phyloP scores from a whole-genome alignment of 768 basidiomycete genomes.

The Royoungia palumana region DNA sequence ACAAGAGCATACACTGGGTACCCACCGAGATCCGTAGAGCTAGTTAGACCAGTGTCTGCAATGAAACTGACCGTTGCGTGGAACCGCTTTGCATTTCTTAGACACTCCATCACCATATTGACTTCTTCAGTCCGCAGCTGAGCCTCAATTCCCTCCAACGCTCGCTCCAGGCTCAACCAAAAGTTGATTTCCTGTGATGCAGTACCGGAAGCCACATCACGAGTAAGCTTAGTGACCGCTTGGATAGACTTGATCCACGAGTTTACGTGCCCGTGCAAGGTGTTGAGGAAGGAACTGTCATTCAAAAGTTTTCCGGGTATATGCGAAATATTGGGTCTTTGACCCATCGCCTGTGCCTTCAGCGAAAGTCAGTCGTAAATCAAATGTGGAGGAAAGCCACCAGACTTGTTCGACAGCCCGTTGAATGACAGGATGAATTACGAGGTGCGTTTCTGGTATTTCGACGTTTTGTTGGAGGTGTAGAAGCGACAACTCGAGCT shows the following conservation, averaged over 20 bases:
- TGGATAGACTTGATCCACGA: constrained; percentile 99
- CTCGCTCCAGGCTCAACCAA: constrained; percentile 93
- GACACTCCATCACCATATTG: constrained; percentile 86
- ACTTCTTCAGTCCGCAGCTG: constrained; percentile 93
- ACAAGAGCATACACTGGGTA: background rate
- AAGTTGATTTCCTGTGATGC: constrained; percentile 99
- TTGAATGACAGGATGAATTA: constrained; percentile 88
- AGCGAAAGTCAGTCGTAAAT: constrained; percentile 22
- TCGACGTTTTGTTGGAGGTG: constrained; percentile 99
- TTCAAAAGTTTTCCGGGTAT: constrained; percentile 71
- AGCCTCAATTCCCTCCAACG: constrained; percentile 87
- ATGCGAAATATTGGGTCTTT: constrained; percentile 70
- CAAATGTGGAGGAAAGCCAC: constrained; percentile 22
- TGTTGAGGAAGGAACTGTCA: constrained; percentile 91
- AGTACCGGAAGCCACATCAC: constrained; percentile 92
- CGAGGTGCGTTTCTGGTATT: constrained; percentile 92
- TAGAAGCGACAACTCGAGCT: constrained; percentile 88
- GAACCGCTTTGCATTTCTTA: constrained; percentile 95
- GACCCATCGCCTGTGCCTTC: constrained; percentile 48
- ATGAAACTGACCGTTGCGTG: constrained; percentile 97
- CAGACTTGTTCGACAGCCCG: constrained; percentile 75
- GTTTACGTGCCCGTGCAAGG: constrained; percentile 90
- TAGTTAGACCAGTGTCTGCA: constrained; percentile 94
- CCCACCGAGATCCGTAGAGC: constrained; percentile 84
- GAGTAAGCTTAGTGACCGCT: constrained; percentile 89